Conservation (phyloP, 768 basidiomycete genomes). For the Leucosporidium creatinivorum region DNA sequence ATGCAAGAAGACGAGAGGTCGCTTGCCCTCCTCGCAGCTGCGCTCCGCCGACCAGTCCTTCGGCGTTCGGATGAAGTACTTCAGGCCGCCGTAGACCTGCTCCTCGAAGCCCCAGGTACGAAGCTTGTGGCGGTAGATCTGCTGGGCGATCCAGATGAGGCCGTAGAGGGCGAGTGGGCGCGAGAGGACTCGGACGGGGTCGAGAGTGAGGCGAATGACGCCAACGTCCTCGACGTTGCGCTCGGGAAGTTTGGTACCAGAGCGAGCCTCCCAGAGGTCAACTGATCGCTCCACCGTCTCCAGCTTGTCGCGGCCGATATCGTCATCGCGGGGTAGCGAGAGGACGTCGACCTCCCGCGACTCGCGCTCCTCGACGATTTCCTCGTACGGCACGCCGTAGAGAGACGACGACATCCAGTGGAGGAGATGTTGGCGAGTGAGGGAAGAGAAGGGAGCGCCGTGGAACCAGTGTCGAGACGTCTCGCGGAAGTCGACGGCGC, state of each 20-base stretch:
- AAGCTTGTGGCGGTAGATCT: neutral
- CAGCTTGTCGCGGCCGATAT: constrained; percentile 3
- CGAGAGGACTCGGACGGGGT: constrained; percentile 59
- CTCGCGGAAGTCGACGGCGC: constrained; percentile 27
- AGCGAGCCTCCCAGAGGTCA: constrained; percentile 23
- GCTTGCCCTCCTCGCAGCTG: constrained; percentile 37
- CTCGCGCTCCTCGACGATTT: constrained; percentile 12
- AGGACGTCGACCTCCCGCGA: neutral
- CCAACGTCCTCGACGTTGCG: constrained; percentile 32
- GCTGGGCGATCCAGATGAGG: constrained; percentile 14
- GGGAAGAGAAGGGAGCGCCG: neutral
- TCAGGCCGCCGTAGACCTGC: constrained; percentile 35
- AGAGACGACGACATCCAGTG: constrained; percentile 31
- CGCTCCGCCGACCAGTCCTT: constrained; percentile 52
- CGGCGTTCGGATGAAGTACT: constrained; percentile 65
- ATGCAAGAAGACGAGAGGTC: constrained; percentile 76
- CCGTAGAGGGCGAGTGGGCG: constrained; percentile 56
- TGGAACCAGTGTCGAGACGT: constrained; percentile 27
- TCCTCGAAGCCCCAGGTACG: constrained; percentile 13
- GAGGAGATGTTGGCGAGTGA: constrained; percentile 14
- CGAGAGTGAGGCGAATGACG: constrained; percentile 65
- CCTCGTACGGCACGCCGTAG: constrained; percentile 15
- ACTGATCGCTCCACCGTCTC: constrained; percentile 2
- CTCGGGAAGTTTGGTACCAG: constrained; percentile 10
- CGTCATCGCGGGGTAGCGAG: constrained; percentile 2